phyloP scores from a whole-genome alignment of 2,329 filamentous ascomycete genomes.

The Parascedosporium putredinis region DNA sequence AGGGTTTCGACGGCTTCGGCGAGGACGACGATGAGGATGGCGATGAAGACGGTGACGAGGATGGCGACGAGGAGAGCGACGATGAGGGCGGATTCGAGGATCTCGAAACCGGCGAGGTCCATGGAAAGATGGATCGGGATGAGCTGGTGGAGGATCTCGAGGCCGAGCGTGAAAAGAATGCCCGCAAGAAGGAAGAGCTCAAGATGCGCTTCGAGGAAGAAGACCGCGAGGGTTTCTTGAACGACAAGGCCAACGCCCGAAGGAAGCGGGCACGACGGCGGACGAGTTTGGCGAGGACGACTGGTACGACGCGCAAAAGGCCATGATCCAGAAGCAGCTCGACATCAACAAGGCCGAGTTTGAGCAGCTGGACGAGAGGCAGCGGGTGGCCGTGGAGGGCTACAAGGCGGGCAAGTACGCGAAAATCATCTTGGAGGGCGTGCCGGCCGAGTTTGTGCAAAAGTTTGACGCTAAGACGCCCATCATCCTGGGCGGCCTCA shows the following conservation, averaged over 20 bases:
- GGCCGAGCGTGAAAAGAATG: slow-evolving; percentile 83
- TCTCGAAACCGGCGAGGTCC: slow-evolving; percentile 64
- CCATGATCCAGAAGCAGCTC: slow-evolving; percentile 85
- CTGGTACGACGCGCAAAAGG: slow-evolving; percentile 97
- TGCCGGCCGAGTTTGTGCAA: slow-evolving; percentile 81
- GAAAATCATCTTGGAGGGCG: slow-evolving; percentile 77
- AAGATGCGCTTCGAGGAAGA: slow-evolving; percentile 94
- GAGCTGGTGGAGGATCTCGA: slow-evolving; percentile 52
- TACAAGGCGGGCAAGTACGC: slow-evolving; percentile 88
- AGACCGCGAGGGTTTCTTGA: slow-evolving; percentile 89
- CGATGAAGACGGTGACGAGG: slow-evolving; percentile 36
- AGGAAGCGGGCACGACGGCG: slow-evolving; percentile 52
- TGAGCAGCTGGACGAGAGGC: slow-evolving; percentile 72
- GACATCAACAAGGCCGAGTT: slow-evolving; percentile 96
- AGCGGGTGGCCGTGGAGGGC: slow-evolving; percentile 77
- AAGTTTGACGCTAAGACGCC: slow-evolving; percentile 76
- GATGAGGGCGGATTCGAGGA: slow-evolving; percentile 80
- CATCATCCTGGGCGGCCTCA: slow-evolving; percentile 81
- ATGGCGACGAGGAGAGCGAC: slow-evolving; percentile 52
- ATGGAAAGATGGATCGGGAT: slow-evolving; percentile 24
- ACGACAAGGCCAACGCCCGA: slow-evolving; percentile 71
- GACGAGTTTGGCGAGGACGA: slow-evolving; percentile 94
- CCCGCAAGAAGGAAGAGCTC: slow-evolving; percentile 84
- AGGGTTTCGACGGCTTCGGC: slow-evolving; percentile 37
- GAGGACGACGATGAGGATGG: slow-evolving; percentile 43